Evolutionary conservation across 2,329 filamentous ascomycete genomes (phyloP).

Genomic region (Ceratocystis alfenasii): DNA sequence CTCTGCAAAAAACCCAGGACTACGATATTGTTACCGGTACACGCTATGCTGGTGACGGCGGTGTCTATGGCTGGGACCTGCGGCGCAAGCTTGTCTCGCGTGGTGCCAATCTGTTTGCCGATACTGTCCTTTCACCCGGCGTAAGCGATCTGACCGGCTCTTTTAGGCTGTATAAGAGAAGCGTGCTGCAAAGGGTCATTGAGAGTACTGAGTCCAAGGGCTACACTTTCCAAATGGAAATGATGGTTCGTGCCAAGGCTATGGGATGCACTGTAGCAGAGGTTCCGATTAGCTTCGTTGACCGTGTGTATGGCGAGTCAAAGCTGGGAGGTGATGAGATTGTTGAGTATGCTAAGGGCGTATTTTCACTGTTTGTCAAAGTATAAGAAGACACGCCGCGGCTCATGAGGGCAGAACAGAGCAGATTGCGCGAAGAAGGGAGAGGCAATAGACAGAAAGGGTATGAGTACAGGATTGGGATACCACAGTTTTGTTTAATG

Average conservation of each 20-base stretch:
- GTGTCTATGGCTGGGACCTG: slow-evolving; percentile 93
- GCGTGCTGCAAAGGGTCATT: slow-evolving; percentile 81
- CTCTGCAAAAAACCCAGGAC: slow-evolving; percentile 59
- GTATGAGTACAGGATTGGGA: neutral
- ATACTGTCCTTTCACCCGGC: slow-evolving; percentile 82
- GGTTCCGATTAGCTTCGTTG: slow-evolving; percentile 93
- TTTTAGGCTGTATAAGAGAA: slow-evolving; percentile 89
- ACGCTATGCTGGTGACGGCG: slow-evolving; percentile 76
- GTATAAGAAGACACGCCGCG: slow-evolving; percentile 37
- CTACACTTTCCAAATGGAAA: slow-evolving; percentile 99
- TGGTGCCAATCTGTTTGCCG: slow-evolving; percentile 88
- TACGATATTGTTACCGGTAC: slow-evolving; percentile 98
- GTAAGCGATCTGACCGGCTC: slow-evolving; percentile 92
- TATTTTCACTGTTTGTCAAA: slow-evolving; percentile 65
- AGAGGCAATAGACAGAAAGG: neutral
- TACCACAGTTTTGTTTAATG: slow-evolving; percentile 10
- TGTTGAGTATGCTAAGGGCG: slow-evolving; percentile 86
- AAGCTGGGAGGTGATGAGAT: slow-evolving; percentile 94
- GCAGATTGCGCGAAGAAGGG: neutral
- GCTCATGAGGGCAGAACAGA: neutral
- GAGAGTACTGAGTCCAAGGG: slow-evolving; percentile 86
- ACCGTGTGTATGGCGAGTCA: slow-evolving; percentile 86
- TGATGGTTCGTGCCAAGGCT: slow-evolving; percentile 94
- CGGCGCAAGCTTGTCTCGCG: slow-evolving; percentile 76
- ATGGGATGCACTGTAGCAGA: slow-evolving; percentile 91